Evolutionary conservation across 768 basidiomycete genomes (phyloP).

Genomic region (Coprinopsis marcescibilis): DNA sequence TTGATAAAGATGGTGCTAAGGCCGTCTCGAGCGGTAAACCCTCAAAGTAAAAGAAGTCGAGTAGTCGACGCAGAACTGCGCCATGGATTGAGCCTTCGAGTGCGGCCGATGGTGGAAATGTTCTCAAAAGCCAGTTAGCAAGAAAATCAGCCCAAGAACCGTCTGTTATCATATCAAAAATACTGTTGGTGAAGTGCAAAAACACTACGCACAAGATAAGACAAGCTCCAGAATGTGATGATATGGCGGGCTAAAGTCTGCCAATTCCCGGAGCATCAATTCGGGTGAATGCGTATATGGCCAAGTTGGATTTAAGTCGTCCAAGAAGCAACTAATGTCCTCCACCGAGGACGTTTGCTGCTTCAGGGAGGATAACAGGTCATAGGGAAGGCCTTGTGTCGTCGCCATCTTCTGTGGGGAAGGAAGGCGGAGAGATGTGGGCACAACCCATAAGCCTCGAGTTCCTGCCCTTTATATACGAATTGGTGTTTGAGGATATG

Average conservation of each 20-base stretch:
- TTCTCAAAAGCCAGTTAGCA: background rate
- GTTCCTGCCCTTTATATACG: background rate
- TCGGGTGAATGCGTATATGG: background rate
- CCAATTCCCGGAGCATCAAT: background rate
- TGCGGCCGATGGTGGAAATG: background rate
- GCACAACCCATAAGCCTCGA: background rate
- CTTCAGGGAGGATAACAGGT: background rate
- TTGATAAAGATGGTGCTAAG: background rate
- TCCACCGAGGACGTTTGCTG: background rate
- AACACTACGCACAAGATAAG: background rate
- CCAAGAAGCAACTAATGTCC: conserved; percentile 1
- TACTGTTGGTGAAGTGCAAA: too few species aligned
- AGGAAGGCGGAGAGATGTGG: background rate
- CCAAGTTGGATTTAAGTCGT: background rate
- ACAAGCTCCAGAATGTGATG: background rate
- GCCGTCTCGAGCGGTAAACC: background rate
- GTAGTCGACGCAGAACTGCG: background rate
- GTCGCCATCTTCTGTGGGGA: conserved; percentile 5
- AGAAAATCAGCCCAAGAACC: background rate
- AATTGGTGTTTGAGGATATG: too few species aligned
- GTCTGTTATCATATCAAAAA: background rate
- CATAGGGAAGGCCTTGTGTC: background rate
- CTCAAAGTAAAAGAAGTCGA: background rate
- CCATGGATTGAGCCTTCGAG: background rate
- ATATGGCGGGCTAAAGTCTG: background rate